Percentiles rank a stretch among this genome's conserved stretches.
Conservation (phyloP, 345 rosid species). For the Corymbia maculata region DNA sequence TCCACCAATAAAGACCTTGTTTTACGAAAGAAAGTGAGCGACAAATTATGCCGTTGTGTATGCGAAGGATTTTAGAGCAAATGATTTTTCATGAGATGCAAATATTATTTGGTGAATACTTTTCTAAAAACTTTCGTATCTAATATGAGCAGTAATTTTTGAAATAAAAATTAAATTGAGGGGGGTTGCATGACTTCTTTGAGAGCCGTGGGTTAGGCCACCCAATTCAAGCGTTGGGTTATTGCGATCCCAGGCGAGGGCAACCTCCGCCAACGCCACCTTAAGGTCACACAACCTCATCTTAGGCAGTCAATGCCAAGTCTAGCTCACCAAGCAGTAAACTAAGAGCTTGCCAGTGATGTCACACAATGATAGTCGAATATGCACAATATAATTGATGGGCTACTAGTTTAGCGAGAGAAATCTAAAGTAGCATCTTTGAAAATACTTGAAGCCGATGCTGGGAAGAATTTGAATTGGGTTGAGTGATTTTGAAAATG, state of each 20-base stretch:
- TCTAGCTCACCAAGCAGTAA: background rate
- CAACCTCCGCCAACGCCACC: background rate
- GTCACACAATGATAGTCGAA: no score
- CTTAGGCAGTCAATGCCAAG: background rate
- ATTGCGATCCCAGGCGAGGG: background rate
- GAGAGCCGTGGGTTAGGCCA: background rate
- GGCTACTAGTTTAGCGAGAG: background rate
- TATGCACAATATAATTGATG: background rate
- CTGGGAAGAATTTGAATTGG: background rate
- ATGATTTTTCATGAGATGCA: background rate
- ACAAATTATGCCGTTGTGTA: background rate
- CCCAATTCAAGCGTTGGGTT: background rate
- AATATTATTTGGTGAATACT: background rate
- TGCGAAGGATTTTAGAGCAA: no score
- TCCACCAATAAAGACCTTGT: background rate
- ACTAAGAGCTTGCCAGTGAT: background rate
- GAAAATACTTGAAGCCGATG: background rate
- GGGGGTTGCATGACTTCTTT: background rate
- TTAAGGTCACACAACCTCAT: background rate
- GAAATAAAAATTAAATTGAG: background rate
- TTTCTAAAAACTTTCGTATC: background rate
- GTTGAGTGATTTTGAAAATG: background rate
- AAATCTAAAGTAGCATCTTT: background rate
- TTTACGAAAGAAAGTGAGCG: background rate
- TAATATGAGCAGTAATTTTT: background rate